These are phyloP conservation scores for Verticillium isaacii DNA, from an alignment of 2,329 filamentous ascomycete genomes.

Conservation along the genomic window DNA sequence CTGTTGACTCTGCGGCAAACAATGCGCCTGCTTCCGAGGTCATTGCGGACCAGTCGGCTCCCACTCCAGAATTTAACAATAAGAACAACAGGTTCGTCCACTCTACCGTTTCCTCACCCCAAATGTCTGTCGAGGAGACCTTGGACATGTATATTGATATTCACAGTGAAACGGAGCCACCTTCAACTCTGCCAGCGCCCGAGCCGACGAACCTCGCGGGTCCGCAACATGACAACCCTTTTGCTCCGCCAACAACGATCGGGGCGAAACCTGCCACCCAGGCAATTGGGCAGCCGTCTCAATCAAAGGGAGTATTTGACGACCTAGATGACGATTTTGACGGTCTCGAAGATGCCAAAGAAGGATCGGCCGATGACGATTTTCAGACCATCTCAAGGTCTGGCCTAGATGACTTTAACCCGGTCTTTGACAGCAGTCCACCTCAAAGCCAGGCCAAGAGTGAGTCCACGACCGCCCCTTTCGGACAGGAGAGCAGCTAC, in stretches of 20 bases:
- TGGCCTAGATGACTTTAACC: constrained; percentile 73
- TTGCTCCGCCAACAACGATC: constrained; percentile 3
- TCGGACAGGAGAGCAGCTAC: constrained; percentile 53
- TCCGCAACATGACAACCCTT: neutral
- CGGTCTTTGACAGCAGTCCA: constrained; percentile 71
- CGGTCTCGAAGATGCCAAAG: constrained; percentile 78
- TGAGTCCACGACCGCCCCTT: constrained; percentile 38
- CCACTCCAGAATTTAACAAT: neutral
- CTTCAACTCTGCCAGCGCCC: neutral
- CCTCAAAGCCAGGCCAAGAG: constrained; percentile 49
- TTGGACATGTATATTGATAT: neutral
- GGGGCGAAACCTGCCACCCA: constrained; percentile 14
- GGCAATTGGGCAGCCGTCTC: constrained; percentile 8
- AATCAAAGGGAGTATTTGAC: constrained; percentile 55
- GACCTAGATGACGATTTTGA: constrained; percentile 79
- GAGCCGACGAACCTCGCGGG: neutral
- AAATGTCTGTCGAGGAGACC: neutral
- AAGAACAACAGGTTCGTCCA: neutral
- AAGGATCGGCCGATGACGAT: constrained; percentile 73
- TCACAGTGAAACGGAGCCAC: neutral
- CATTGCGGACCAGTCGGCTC: neutral
- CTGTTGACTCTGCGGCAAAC: neutral
- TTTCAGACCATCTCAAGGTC: constrained; percentile 71
- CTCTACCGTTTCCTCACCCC: neutral
- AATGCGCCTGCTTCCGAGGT: constrained; percentile 16